Conservation (phyloP, 208 protist species). For the Vickermania spadyakhi region DNA sequence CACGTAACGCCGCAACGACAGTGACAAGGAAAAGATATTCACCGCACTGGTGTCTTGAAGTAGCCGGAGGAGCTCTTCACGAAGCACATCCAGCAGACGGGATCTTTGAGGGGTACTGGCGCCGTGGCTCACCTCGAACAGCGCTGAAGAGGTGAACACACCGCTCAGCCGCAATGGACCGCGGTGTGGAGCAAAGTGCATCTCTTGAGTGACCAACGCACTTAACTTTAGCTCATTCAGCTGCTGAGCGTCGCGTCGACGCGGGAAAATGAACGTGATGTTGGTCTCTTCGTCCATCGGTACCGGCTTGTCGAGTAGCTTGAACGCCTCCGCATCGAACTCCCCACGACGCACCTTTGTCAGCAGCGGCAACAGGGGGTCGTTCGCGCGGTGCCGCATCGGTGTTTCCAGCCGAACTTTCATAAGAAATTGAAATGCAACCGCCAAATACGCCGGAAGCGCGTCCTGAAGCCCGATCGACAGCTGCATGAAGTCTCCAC, state of each 20-base stretch:
- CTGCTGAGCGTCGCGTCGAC: conserved; percentile 54
- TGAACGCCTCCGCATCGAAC: conserved; percentile 36
- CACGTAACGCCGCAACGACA: not conserved
- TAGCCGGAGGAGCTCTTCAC: conserved; percentile 18
- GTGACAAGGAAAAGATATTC: no score
- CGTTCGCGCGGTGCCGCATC: conserved; percentile 56
- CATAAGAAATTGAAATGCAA: conserved; percentile 44
- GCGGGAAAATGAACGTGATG: conserved; percentile 79
- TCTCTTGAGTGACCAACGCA: conserved; percentile 48
- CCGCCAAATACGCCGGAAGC: conserved; percentile 47
- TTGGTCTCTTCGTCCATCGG: conserved; percentile 24
- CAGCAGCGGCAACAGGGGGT: conserved; percentile 51
- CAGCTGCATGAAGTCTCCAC: conserved; percentile 91
- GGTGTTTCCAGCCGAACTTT: conserved; percentile 57
- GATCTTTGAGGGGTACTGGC: conserved; percentile 9
- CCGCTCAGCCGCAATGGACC: conserved; percentile 67
- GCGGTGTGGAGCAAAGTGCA: conserved; percentile 59
- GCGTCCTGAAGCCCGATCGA: conserved; percentile 19
- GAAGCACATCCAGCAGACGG: conserved; percentile 23
- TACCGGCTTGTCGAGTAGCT: conserved; percentile 39
- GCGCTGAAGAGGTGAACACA: conserved; percentile 40
- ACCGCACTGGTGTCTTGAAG: not conserved
- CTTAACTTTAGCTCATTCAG: conserved; percentile 67
- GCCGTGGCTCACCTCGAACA: conserved; percentile 23
- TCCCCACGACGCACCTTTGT: conserved; percentile 41